These are phyloP conservation scores for Passiflora organensis DNA, from an alignment of 345 rosid species.

Conservation along the genomic window DNA sequence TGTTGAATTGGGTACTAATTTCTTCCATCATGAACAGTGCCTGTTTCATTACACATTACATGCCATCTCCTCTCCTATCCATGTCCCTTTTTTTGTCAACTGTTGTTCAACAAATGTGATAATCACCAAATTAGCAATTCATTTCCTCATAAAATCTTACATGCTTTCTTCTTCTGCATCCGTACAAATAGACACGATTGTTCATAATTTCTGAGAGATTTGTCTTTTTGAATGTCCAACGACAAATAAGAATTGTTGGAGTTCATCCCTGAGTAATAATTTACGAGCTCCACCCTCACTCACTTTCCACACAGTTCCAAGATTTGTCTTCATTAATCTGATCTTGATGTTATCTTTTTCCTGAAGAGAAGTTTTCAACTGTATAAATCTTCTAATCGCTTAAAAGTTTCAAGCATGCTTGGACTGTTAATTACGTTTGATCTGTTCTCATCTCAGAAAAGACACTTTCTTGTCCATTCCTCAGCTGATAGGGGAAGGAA, in stretches of 20 bases:
- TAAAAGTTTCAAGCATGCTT: too few relatives aligned
- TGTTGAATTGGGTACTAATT: slow-evolving; percentile 14
- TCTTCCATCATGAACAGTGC: slow-evolving; percentile 8
- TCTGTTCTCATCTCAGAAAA: too few relatives aligned
- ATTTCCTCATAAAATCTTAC: not conserved
- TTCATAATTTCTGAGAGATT: not conserved
- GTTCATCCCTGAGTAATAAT: not conserved
- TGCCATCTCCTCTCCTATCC: slow-evolving; percentile 6
- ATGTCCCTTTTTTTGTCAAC: slow-evolving; percentile 4
- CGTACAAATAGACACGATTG: not conserved
- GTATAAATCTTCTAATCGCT: too few relatives aligned
- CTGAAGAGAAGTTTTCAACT: too few relatives aligned
- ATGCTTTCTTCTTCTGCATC: not conserved
- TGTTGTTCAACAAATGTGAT: slow-evolving; percentile 9
- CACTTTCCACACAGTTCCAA: too few relatives aligned
- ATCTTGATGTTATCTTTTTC: too few relatives aligned
- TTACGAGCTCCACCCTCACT: too few relatives aligned
- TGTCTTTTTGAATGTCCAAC: not conserved
- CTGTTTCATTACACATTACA: not conserved
- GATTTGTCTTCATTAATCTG: too few relatives aligned
- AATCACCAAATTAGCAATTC: not conserved
- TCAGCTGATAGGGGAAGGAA: not conserved
- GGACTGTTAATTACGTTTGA: too few relatives aligned
- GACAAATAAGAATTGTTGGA: not conserved
- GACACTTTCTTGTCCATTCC: too few relatives aligned